Evolutionary conservation across 768 basidiomycete species (phyloP), one percentile per base, ranked within the genome.

Genomic region (Termitomyces sp.): DNA sequence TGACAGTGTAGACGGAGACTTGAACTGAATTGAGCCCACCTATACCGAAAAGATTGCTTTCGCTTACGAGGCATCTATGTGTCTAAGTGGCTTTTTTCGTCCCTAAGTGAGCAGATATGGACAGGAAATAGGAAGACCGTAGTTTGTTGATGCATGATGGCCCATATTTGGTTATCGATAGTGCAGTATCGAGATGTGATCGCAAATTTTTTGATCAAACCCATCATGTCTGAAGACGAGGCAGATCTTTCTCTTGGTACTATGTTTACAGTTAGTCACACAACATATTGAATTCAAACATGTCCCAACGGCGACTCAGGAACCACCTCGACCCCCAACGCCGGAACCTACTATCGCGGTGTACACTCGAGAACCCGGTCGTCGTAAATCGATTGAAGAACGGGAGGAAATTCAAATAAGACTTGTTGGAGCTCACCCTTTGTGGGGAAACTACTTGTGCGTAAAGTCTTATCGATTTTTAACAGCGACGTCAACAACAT

Each of bases 361-460:
- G 0, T 90, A 83, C 63, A 59, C 65, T 15, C 78, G 85, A 14
- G 71, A 74, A 55, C 21, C 17, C 26, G 45, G 66, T 40, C 15
- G n/a, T 26, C 56, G 57, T 37, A 40, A 54, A 22, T 45, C 45
- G 15, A 51, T 45, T 10, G 47, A 60, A 22, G 66, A 69, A 32
- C 75, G 76, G 77, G 60, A 68, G 11, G 67, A 75, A 34, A 73
- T 93, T 15, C 68, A 71, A 5, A 85, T 93, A 40, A 72, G 81
- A 56, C 76, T 93, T 7, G 88, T 93, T 0, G 91, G 91, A 14
- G 79, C 79, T 1, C 91, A 92, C 64, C 85, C 89, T 1, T 71
- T 93, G 4, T 93, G 90, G 90, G 90, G 82, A 1, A 88, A 92
- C 64, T 74, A 90, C 64, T 67, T 92, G 90, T 91, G 60, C 55